A percentile compares a stretch with the other conserved stretches of the same genome.
Conservation (phyloP, 306 rosid genomes). For the Malus orientalis region DNA sequence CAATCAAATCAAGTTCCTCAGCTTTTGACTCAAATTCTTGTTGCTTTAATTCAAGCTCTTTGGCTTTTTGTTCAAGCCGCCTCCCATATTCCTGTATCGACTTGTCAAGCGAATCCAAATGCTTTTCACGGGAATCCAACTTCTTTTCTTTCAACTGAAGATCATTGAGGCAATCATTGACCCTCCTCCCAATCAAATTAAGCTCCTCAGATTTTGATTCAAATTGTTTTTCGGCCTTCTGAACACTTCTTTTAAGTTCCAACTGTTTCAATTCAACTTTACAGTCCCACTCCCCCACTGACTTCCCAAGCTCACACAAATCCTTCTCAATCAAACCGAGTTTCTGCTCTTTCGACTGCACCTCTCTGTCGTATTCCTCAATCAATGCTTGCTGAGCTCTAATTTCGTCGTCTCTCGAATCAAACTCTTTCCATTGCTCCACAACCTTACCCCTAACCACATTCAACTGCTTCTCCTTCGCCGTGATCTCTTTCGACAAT, state of each 20-base stretch:
- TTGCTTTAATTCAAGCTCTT: neutral
- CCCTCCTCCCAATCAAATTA: neutral
- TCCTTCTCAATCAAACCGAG: slow-evolving; percentile 12
- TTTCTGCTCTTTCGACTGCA: slow-evolving; percentile 8
- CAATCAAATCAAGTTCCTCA: neutral
- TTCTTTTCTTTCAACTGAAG: neutral
- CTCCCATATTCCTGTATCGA: neutral
- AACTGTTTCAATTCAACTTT: neutral
- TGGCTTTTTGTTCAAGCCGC: neutral
- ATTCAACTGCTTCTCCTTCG: neutral
- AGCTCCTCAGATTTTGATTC: neutral
- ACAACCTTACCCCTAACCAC: neutral
- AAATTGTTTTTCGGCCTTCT: neutral
- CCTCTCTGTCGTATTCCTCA: slow-evolving; percentile 11
- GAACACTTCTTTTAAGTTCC: neutral
- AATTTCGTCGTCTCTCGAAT: slow-evolving; percentile 2
- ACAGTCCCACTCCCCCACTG: neutral
- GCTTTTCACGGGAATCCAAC: neutral
- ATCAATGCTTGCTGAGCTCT: neutral
- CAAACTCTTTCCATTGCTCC: slow-evolving; percentile 15
- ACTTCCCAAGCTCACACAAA: neutral
- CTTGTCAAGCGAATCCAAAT: neutral
- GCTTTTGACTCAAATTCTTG: neutral
- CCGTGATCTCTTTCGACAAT: neutral
- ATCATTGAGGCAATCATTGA: slow-evolving; percentile 10